These are phyloP conservation scores for Trametes hirsuta DNA, from an alignment of 1,284 basidiomycete species.

Conservation along the genomic window DNA sequence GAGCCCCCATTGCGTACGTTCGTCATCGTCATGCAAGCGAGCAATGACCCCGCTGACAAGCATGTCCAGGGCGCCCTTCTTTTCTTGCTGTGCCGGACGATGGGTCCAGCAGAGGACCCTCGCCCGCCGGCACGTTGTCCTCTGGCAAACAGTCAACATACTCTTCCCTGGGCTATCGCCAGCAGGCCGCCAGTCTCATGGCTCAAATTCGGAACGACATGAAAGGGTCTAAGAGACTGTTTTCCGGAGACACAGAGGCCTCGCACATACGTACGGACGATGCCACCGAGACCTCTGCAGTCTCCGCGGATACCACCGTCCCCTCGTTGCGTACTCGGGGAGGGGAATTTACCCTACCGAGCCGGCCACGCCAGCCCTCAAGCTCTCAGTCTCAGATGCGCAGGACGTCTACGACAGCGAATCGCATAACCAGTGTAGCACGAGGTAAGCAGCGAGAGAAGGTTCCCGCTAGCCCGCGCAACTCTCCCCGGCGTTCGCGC, in stretches of 20 bases:
- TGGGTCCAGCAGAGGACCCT: conserved; percentile 21
- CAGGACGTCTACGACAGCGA: conserved; percentile 4
- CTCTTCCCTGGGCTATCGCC: conserved; percentile 69
- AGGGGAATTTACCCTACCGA: conserved; percentile 7
- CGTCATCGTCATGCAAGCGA: too few relatives aligned
- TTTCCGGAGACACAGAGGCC: conserved; percentile 64
- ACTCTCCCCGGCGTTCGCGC: background rate
- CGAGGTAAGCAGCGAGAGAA: conserved; percentile 23
- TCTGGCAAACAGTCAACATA: conserved; percentile 41
- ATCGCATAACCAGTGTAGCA: conserved; percentile 10
- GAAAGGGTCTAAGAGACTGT: conserved; percentile 68
- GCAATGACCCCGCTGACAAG: background rate
- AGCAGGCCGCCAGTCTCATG: conserved; percentile 80
- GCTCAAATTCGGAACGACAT: conserved; percentile 80
- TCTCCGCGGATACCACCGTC: conserved; percentile 21
- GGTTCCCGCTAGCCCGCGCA: conserved; percentile 34
- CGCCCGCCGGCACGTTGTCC: conserved; percentile 26
- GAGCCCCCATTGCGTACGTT: conserved; percentile 12
- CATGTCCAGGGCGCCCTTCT: conserved; percentile 14
- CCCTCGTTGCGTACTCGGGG: conserved; percentile 20
- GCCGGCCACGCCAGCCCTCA: conserved; percentile 5
- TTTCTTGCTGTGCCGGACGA: conserved; percentile 15
- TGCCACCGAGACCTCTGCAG: conserved; percentile 16
- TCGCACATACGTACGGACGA: conserved; percentile 38
- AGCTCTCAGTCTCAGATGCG: conserved; percentile 10